phyloP scores from a whole-genome alignment of 768 basidiomycete species.

The Roridomyces roridus region DNA sequence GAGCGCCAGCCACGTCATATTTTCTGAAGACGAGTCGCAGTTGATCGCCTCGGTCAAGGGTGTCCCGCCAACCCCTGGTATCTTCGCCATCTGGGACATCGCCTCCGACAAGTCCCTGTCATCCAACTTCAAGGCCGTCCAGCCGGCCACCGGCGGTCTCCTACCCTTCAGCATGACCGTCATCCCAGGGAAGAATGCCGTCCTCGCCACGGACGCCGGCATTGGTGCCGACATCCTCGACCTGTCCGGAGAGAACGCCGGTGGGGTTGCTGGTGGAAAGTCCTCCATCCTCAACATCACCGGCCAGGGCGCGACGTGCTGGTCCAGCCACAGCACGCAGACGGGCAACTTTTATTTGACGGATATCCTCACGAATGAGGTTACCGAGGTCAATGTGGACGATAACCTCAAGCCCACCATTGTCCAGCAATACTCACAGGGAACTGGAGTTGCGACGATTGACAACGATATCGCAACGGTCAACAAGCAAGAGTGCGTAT shows the following conservation, averaged over 20 bases:
- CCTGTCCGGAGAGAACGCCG: constrained; percentile 35
- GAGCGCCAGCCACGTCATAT: constrained; percentile 50
- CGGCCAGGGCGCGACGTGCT: constrained; percentile 50
- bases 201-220: constrained; percentile 47
- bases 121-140: constrained; percentile 40
- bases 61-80: constrained; percentile 51
- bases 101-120: constrained; percentile 51
- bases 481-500: constrained; percentile 42
- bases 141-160: constrained; percentile 46
- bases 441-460: constrained; percentile 41
- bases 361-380: constrained; percentile 44
- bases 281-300: constrained; percentile 40
- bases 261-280: constrained; percentile 32
- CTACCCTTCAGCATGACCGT: constrained; percentile 58
- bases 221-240: constrained; percentile 47
- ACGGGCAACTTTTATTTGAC: constrained; percentile 53
- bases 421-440: constrained; percentile 50
- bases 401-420: constrained; percentile 50
- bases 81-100: constrained; percentile 58
- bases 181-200: constrained; percentile 45
- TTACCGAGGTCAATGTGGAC: constrained; percentile 55
- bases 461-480: constrained; percentile 49
- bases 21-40: constrained; percentile 49
- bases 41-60: constrained; percentile 58
- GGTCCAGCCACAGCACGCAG: constrained; percentile 47